Evolutionary conservation across 2,329 filamentous ascomycete species (phyloP).

Genomic region (Xylariomycetidae sp.): DNA sequence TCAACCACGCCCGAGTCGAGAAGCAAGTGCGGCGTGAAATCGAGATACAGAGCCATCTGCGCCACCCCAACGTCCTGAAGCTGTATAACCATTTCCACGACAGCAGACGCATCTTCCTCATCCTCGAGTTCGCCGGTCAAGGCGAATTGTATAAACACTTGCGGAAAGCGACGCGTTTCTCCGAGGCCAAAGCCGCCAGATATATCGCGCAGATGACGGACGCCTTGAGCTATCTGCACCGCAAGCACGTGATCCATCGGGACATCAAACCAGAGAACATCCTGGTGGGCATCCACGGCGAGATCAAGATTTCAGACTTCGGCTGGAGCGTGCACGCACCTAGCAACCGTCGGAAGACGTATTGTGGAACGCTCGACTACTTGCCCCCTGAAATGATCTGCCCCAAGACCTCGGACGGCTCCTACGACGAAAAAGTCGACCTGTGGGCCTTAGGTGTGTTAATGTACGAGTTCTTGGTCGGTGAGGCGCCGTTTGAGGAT

Average conservation of each 20-base stretch:
- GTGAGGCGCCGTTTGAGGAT: conserved; percentile 95
- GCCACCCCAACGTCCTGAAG: conserved; percentile 79
- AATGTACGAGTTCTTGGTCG: conserved; percentile 93
- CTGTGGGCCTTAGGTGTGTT: conserved; percentile 93
- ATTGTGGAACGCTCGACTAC: conserved; percentile 98
- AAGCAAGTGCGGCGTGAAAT: conserved; percentile 86
- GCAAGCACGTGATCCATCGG: conserved; percentile 95
- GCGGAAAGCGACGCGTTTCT: conserved; percentile 71
- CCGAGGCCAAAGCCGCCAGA: conserved; percentile 80
- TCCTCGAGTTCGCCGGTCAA: conserved; percentile 80
- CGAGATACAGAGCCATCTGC: conserved; percentile 82
- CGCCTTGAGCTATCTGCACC: conserved; percentile 84
- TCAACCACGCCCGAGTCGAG: conserved; percentile 75
- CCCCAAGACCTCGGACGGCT: conserved; percentile 72
- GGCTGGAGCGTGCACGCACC: conserved; percentile 98
- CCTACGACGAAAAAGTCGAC: conserved; percentile 92
- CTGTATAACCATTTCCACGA: conserved; percentile 88
- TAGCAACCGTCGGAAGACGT: conserved; percentile 86
- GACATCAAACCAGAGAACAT: conserved; percentile 99
- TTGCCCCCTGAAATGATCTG: conserved; percentile 97
- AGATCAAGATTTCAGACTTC: conserved; percentile 98
- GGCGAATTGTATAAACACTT: conserved; percentile 87
- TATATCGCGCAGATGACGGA: conserved; percentile 88
- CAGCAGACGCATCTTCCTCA: conserved; percentile 80
- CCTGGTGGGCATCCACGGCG: conserved; percentile 88